Evolutionary conservation across 768 basidiomycete genomes (phyloP), one percentile per base, ranked within the genome.

Genomic region (Heimioporus sp.): DNA sequence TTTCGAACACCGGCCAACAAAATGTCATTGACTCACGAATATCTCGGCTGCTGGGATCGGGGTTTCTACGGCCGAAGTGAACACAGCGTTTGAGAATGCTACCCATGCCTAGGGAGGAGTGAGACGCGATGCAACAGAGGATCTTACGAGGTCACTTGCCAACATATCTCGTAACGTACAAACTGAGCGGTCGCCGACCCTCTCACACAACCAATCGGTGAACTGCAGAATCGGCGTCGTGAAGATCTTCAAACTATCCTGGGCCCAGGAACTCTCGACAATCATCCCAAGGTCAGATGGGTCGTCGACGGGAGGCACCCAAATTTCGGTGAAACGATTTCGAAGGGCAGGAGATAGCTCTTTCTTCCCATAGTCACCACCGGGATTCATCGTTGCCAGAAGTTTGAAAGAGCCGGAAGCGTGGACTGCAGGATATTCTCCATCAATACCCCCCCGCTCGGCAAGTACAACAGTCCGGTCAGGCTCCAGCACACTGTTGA

Each of bases 361-460:
- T 66, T 98, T 99, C 76, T 99, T 99, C 20, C 97, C 97, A 61
- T 95, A 98, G 64, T 99, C 97, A 13, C 97, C 97, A 17, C 97
- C 97, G 0, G 97, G 97, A 66, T 99, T 99, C 97, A 99, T 99
- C 3, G 97, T 98, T 3, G 97, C 93, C 0, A 98, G 76, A 35
- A 99, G 82, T 65, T 94, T 87, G 78, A 99, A 99, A 1, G 71
- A 72, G 4, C 78, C 72, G 8, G 73, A 65, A 9, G 93, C 95
- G 17, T 70, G 73, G 38, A 98, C 75, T 8, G 78, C 76, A 30
- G 86, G 81, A 55, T 86, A 77, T 31, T 85, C 85, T 11, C 81
- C 73, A 53, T 86, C 81, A 39, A 79, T 80, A 11, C 92, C 92
- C 1, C 94, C 93, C 42, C 86, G 87, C 68, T 99, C 97, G 1